These are phyloP conservation scores for Cystobasidium pallidum DNA, from an alignment of 1,284 basidiomycete species.

Conservation along the genomic window DNA sequence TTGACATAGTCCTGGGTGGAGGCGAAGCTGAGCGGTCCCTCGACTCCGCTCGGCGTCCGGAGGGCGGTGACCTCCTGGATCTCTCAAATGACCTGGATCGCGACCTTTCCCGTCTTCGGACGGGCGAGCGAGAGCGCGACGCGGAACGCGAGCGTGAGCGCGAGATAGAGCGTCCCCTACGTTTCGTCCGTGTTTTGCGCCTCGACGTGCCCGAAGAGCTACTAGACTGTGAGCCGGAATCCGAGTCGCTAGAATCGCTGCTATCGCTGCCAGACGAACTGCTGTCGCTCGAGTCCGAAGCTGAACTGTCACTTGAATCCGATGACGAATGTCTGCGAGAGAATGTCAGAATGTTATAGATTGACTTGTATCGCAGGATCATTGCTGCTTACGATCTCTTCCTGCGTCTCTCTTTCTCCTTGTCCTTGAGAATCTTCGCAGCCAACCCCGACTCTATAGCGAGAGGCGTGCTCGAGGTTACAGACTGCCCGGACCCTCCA, in stretches of 20 bases:
- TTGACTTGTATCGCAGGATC: background rate
- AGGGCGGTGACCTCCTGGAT: slow-evolving; percentile 16
- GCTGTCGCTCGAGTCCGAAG: slow-evolving; percentile 26
- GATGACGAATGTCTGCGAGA: background rate
- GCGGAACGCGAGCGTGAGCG: slow-evolving; percentile 1
- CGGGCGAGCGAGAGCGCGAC: slow-evolving; percentile 32
- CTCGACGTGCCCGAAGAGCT: slow-evolving; percentile 2
- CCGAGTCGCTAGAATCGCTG: slow-evolving; percentile 28
- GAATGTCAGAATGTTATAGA: too few relatives aligned
- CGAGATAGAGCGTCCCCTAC: slow-evolving; percentile 11
- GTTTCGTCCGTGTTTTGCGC: slow-evolving; percentile 5
- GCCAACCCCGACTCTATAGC: slow-evolving; percentile 37
- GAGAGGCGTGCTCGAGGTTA: slow-evolving; percentile 28
- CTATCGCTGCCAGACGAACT: slow-evolving; percentile 28
- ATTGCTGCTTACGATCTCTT: slow-evolving; percentile 24
- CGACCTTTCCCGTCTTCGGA: slow-evolving; percentile 1
- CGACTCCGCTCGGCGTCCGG: slow-evolving; percentile 6
- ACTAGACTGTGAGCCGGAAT: slow-evolving; percentile 31
- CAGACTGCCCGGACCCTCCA: slow-evolving; percentile 37
- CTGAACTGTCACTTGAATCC: slow-evolving; percentile 6
- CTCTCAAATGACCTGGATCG: slow-evolving; percentile 1
- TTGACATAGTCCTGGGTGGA: slow-evolving; percentile 8
- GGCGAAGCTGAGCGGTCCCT: slow-evolving; percentile 18
- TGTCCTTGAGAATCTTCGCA: slow-evolving; percentile 39
- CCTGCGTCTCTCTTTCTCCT: slow-evolving; percentile 29